Conservation (phyloP, 257 asterid species). For the Nicotiana undulata region DNA sequence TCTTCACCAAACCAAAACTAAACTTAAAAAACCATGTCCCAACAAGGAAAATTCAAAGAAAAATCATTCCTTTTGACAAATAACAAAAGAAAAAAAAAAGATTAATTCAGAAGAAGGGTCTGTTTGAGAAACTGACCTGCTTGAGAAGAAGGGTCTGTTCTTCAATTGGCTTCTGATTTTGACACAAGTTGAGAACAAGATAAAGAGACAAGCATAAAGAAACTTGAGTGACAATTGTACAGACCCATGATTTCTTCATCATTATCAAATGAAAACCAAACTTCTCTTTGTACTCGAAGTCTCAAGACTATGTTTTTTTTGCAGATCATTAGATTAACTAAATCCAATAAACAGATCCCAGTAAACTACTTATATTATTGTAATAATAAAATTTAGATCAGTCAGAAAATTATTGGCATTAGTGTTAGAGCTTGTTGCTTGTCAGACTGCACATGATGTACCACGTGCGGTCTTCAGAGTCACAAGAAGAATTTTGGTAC, state of each 20-base stretch:
- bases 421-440: background rate
- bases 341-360: background rate
- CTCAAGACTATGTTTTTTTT: background rate
- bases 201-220: conserved; percentile 42
- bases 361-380: background rate
- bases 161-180: conserved; percentile 24
- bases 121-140: conserved; percentile 37
- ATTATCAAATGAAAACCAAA: conserved; percentile 4
- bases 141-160: conserved; percentile 45
- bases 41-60: background rate
- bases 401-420: background rate
- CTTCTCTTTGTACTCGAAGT: background rate
- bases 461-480: background rate
- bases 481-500: background rate
- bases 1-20: background rate
- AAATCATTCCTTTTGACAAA: background rate
- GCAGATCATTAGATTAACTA: background rate
- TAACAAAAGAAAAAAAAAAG: background rate
- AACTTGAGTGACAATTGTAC: conserved; percentile 51
- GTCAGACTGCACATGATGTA: background rate
- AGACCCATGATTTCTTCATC: conserved; percentile 47
- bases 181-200: conserved; percentile 34
- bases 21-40: background rate
- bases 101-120: no score
- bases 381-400: background rate